Evolutionary conservation across 2,329 filamentous ascomycete genomes (phyloP).

Genomic region (Trichoderma polysporum): DNA sequence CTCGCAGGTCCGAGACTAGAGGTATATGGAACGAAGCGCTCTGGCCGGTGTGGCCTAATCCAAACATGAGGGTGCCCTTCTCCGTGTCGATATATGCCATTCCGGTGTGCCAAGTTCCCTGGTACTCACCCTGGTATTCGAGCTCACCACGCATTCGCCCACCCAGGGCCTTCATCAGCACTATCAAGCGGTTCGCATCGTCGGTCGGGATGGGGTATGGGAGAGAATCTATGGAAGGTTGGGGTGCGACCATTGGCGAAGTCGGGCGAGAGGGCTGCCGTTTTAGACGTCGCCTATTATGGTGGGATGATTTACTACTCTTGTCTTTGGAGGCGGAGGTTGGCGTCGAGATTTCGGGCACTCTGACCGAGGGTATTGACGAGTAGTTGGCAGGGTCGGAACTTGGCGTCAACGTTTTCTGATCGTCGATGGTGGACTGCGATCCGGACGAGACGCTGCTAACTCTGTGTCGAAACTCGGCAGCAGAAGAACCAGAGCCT

Average conservation of each 20-base stretch:
- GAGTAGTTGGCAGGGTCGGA: conserved; percentile 46
- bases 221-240: conserved; percentile 60
- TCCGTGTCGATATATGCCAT: conserved; percentile 77
- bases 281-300: conserved; percentile 55
- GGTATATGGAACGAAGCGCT: conserved; percentile 63
- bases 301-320: conserved; percentile 44
- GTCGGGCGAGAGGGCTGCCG: conserved; percentile 56
- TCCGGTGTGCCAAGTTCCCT: conserved; percentile 66
- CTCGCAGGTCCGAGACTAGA: conserved; percentile 71
- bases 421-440: conserved; percentile 50
- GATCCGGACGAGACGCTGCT: conserved; percentile 66
- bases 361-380: conserved; percentile 37
- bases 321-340: conserved; percentile 36
- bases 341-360: conserved; percentile 35
- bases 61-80: conserved; percentile 69
- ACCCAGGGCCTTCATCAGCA: conserved; percentile 74
- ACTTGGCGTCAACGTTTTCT: conserved; percentile 41
- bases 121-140: conserved; percentile 65
- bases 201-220: conserved; percentile 60
- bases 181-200: conserved; percentile 69
- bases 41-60: conserved; percentile 58
- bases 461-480: conserved; percentile 61
- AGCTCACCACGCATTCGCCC: conserved; percentile 78
- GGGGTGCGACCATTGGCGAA: conserved; percentile 54
- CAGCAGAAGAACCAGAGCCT: conserved; percentile 37